Evolutionary conservation across 495 filamentous ascomycete species (phyloP).

Genomic region (Aspergillus ellipticus): DNA sequence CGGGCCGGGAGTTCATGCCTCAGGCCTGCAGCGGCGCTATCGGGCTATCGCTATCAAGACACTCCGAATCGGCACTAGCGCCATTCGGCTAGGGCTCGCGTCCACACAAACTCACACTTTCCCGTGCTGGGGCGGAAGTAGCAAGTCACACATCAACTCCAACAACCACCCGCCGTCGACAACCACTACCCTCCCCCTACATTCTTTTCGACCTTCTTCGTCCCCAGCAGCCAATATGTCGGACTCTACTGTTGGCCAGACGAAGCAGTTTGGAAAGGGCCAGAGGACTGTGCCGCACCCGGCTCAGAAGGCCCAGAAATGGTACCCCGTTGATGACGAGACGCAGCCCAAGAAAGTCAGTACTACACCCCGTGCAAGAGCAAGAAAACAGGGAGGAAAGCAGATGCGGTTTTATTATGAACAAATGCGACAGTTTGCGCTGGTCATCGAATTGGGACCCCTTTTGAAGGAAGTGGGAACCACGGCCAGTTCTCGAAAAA

Average conservation of each 20-base stretch:
- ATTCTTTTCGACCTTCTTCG: slow-evolving; percentile 39
- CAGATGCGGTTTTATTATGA: slow-evolving; percentile 23
- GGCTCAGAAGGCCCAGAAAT: slow-evolving; percentile 94
- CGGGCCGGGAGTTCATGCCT: slow-evolving; percentile 14
- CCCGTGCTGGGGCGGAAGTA: slow-evolving; percentile 28
- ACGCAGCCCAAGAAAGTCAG: slow-evolving; percentile 85
- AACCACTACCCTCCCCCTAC: slow-evolving; percentile 35
- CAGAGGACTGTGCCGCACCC: slow-evolving; percentile 70
- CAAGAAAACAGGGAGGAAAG: slow-evolving; percentile 16
- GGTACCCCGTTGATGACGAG: slow-evolving; percentile 97
- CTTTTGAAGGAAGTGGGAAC: slow-evolving; percentile 3
- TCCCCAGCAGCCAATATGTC: slow-evolving; percentile 60
- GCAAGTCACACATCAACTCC: slow-evolving; percentile 36
- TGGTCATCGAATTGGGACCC: slow-evolving; percentile 16
- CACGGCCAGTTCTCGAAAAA: slow-evolving; percentile 13
- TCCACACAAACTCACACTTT: slow-evolving; percentile 36
- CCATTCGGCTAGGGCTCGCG: slow-evolving; percentile 35
- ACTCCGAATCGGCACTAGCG: slow-evolving; percentile 32
- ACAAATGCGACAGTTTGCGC: slow-evolving; percentile 35
- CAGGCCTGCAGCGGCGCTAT: slow-evolving; percentile 12
- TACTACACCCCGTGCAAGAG: slow-evolving; percentile 30
- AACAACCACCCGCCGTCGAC: slow-evolving; percentile 47
- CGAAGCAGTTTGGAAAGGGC: slow-evolving; percentile 98
- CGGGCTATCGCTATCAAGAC: slow-evolving; percentile 7
- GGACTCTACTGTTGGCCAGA: slow-evolving; percentile 55